Evolutionary conservation across 1,284 basidiomycete genomes (phyloP).

Genomic region (Ceratobasidium papillatum): DNA sequence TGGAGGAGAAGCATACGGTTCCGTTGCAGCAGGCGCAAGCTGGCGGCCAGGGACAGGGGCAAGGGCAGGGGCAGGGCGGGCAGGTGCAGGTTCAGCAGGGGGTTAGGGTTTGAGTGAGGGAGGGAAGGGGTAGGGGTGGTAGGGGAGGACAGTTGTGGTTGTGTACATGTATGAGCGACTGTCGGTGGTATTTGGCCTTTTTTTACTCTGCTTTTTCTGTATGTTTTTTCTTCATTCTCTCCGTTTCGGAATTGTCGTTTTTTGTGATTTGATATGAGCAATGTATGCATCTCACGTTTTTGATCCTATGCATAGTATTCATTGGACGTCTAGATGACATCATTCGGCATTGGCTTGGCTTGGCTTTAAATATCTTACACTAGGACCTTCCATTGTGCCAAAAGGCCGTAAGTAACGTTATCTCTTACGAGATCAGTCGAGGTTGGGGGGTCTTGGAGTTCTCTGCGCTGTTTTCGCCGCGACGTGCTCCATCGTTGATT

Average conservation of each 20-base stretch:
- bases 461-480: conserved; percentile 35
- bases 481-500: not conserved
- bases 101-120: not conserved
- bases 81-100: not conserved
- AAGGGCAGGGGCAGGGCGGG: not conserved
- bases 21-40: not conserved
- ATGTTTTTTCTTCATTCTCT: not conserved
- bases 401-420: conserved; percentile 14
- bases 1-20: conserved; percentile 75
- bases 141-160: conserved; percentile 2
- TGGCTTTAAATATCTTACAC: no score
- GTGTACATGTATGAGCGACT: conserved; percentile 5
- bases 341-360: no score
- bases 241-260: no score
- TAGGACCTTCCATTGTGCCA: not conserved
- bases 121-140: not conserved
- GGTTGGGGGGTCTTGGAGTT: not conserved
- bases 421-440: conserved; percentile 29
- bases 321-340: no score
- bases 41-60: not conserved
- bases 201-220: not conserved
- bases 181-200: not conserved
- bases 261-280: not conserved
- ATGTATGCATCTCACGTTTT: not conserved
- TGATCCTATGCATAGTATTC: no score